These are phyloP conservation scores for Hyphopichia khmerensis DNA, from an alignment of 1,139 yeast genomes.

Conservation along the genomic window DNA sequence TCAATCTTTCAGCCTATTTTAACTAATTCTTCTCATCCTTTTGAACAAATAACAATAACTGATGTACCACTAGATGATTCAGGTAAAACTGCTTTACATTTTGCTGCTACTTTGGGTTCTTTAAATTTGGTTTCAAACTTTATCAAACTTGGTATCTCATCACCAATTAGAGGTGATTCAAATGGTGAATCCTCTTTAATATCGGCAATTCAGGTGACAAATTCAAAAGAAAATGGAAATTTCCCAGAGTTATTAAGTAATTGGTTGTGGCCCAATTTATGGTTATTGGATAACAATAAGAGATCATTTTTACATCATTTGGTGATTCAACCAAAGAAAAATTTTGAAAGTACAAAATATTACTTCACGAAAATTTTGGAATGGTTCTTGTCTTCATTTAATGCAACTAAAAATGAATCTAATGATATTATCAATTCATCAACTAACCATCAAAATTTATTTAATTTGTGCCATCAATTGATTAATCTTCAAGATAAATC, in stretches of 20 bases:
- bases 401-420: slow-evolving; percentile 1
- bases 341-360: slow-evolving; percentile 49
- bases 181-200: slow-evolving; percentile 44
- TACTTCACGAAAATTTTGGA: slow-evolving; percentile 76
- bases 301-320: slow-evolving; percentile 41
- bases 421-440: slow-evolving; percentile 11
- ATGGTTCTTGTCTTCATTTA: slow-evolving; percentile 55
- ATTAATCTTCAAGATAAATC: slow-evolving; percentile 71
- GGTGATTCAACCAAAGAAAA: slow-evolving; percentile 26
- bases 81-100: slow-evolving; percentile 49
- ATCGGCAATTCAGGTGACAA: slow-evolving; percentile 43
- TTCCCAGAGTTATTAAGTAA: slow-evolving; percentile 30
- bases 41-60: slow-evolving; percentile 11
- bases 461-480: slow-evolving; percentile 62
- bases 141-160: slow-evolving; percentile 34
- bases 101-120: slow-evolving; percentile 46
- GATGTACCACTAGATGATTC: slow-evolving; percentile 43
- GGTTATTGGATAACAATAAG: slow-evolving; percentile 34
- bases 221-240: slow-evolving; percentile 47
- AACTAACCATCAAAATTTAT: slow-evolving; percentile 46
- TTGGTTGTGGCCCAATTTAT: slow-evolving; percentile 40
- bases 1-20: slow-evolving; percentile 21
- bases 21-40: slow-evolving; percentile 9
- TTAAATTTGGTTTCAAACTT: slow-evolving; percentile 35
- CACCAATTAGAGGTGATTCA: slow-evolving; percentile 39